Evolutionary conservation across 2,329 filamentous ascomycete genomes (phyloP).

Genomic region (Tetracladium maxilliforme): DNA sequence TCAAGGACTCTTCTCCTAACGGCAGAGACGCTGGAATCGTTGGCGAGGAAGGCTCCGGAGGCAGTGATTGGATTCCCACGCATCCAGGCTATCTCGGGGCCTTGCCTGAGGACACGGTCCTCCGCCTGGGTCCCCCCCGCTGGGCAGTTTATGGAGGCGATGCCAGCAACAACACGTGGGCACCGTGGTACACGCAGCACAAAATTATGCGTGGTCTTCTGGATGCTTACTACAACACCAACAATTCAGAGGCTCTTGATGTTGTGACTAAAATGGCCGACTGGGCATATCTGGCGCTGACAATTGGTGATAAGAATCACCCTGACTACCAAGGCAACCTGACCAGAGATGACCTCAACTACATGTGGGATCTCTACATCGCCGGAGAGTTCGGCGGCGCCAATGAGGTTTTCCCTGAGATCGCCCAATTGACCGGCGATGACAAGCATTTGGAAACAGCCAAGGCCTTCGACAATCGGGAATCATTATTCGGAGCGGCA

Average conservation of each 20-base stretch:
- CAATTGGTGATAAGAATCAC: conserved; percentile 16
- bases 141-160: too few relatives aligned
- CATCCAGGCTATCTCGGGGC: too few relatives aligned
- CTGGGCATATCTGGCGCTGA: conserved; percentile 17
- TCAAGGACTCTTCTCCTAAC: too few relatives aligned
- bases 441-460: conserved; percentile 13
- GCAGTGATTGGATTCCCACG: too few relatives aligned
- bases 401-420: conserved; percentile 17
- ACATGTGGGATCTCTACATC: conserved; percentile 19
- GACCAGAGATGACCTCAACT: conserved; percentile 16
- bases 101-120: too few relatives aligned
- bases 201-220: conserved; percentile 18
- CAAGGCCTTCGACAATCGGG: conserved; percentile 16
- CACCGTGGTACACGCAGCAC: conserved; percentile 18
- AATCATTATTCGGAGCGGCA: conserved; percentile 14
- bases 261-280: conserved; percentile 16
- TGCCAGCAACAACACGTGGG: conserved; percentile 19
- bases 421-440: conserved; percentile 15
- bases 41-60: too few relatives aligned
- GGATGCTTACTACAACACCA: conserved; percentile 18
- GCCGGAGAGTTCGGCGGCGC: conserved; percentile 16
- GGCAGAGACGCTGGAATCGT: too few relatives aligned
- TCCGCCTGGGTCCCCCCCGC: too few relatives aligned
- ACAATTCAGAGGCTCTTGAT: conserved; percentile 13
- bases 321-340: conserved; percentile 14